phyloP scores from a whole-genome alignment of 2,329 filamentous ascomycete genomes.

The Colletotrichum godetiae region DNA sequence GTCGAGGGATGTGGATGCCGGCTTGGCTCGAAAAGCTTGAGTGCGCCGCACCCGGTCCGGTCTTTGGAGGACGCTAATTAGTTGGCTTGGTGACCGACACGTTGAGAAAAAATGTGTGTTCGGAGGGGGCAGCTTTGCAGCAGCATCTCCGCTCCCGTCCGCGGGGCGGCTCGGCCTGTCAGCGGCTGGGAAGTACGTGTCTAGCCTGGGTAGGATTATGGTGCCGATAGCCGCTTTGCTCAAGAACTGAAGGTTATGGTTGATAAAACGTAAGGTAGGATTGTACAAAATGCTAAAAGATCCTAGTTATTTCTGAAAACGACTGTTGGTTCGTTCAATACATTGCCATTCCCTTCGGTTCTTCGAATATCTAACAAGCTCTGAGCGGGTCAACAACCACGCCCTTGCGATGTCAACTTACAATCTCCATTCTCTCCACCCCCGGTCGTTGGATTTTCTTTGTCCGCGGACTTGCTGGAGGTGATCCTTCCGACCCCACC shows the following conservation, averaged over 20 bases:
- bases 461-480: conserved; percentile 16
- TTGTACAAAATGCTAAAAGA: neutral
- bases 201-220: neutral
- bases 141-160: conserved; percentile 6
- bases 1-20: conserved; percentile 26
- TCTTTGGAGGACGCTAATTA: neutral
- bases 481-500: neutral
- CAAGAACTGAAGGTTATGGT: neutral
- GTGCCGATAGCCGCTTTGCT: conserved; percentile 18
- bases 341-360: neutral
- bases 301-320: neutral
- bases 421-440: conserved; percentile 2
- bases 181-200: neutral
- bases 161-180: conserved; percentile 6
- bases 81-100: neutral
- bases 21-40: conserved; percentile 30
- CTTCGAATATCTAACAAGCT: conserved; percentile 13
- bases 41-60: conserved; percentile 19
- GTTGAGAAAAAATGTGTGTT: neutral
- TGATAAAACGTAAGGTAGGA: conserved; percentile 9
- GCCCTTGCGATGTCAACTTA: conserved; percentile 16
- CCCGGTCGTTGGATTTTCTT: neutral
- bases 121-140: neutral
- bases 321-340: neutral
- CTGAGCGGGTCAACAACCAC: conserved; percentile 5